Percentiles rank a stretch among this genome's conserved stretches.
Conservation (phyloP, 2,329 filamentous ascomycete species). For the Talaromyces funiculosus region DNA sequence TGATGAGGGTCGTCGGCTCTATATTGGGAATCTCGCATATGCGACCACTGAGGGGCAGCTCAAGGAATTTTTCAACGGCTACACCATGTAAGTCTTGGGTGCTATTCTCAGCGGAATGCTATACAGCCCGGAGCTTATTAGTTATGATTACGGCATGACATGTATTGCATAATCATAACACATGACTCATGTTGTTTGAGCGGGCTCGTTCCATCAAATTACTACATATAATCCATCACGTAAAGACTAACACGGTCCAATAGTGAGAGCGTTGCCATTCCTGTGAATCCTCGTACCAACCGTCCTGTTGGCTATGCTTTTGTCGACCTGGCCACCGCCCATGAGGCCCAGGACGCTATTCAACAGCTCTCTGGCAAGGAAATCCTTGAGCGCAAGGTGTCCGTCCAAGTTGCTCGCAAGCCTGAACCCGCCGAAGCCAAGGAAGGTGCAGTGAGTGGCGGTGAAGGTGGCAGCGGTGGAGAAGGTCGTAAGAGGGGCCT, state of each 20-base stretch:
- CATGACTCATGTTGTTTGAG: background rate
- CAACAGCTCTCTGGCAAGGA: slow-evolving; percentile 93
- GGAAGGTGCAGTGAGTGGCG: slow-evolving; percentile 65
- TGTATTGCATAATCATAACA: background rate
- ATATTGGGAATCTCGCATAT: slow-evolving; percentile 99
- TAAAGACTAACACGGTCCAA: background rate
- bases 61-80: slow-evolving; percentile 99
- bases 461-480: slow-evolving; percentile 66
- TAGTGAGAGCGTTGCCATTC: slow-evolving; percentile 98
- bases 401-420: slow-evolving; percentile 96
- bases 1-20: slow-evolving; percentile 97
- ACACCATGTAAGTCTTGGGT: slow-evolving; percentile 81
- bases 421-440: slow-evolving; percentile 80
- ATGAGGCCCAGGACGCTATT: slow-evolving; percentile 93
- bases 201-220: background rate
- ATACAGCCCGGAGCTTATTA: background rate
- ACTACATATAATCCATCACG: background rate
- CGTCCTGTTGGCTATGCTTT: slow-evolving; percentile 98
- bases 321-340: slow-evolving; percentile 91
- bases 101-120: background rate
- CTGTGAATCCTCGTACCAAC: slow-evolving; percentile 97
- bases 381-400: slow-evolving; percentile 98
- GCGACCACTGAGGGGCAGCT: slow-evolving; percentile 99
- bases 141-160: background rate
- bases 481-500: slow-evolving; percentile 55